These are phyloP conservation scores for Daedaleopsis sinensis DNA, from an alignment of 768 basidiomycete species.

Conservation along the genomic window DNA sequence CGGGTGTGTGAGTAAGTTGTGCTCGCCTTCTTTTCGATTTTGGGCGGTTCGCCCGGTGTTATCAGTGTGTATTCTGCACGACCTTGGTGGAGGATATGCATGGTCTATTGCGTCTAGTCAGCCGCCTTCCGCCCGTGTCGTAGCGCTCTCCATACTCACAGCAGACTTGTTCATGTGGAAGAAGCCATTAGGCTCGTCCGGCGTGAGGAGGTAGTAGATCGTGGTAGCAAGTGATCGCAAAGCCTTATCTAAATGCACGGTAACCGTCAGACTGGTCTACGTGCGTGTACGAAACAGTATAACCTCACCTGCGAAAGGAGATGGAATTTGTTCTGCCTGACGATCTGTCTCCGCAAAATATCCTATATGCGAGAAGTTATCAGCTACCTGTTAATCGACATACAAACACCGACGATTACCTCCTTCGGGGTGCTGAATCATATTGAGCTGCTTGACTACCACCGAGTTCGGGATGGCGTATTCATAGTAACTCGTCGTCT, in stretches of 20 bases:
- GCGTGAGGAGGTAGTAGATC: conserved; percentile 52
- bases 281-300: not conserved
- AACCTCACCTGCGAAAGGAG: conserved; percentile 38
- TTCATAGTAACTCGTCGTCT: conserved; percentile 4
- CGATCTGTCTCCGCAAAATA: conserved; percentile 42
- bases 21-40: conserved; percentile 40
- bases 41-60: conserved; percentile 32
- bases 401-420: conserved; percentile 17
- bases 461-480: conserved; percentile 33
- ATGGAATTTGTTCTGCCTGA: conserved; percentile 30
- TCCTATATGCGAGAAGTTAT: conserved; percentile 19
- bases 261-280: not conserved
- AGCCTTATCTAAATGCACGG: conserved; percentile 11
- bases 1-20: not conserved
- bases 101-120: conserved; percentile 39
- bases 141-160: conserved; percentile 29
- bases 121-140: not conserved
- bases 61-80: conserved; percentile 55
- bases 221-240: conserved; percentile 43
- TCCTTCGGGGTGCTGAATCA: conserved; percentile 34
- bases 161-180: conserved; percentile 54
- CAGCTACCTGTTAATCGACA: not conserved
- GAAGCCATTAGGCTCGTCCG: conserved; percentile 42
- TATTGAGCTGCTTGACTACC: conserved; percentile 30
- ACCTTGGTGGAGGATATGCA: conserved; percentile 54